Base-by-base conservation (phyloP, 306 rosid genomes). In the Ormosia semicastrata region DNA sequence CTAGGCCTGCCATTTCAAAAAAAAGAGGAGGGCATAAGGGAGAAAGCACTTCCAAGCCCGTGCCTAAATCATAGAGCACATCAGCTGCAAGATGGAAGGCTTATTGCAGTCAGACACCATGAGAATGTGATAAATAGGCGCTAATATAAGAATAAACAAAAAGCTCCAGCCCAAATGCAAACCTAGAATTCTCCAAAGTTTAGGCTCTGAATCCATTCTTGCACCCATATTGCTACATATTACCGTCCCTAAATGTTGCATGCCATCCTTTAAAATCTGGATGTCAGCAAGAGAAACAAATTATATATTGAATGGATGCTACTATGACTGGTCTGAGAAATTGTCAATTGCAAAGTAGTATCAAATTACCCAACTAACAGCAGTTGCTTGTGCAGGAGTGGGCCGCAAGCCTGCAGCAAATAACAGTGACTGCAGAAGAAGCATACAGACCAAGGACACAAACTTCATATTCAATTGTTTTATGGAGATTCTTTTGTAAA, bases 381-480 rank as follows among this genome's bases (percentile, higher is more conserved):
- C 99, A 56, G 99, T 95, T 73, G 99, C 93, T 75, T 95, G 98
- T 47, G 97, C 99, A 57, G 99, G 93, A 15, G 98, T 93, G 24
- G 99, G 99, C 69, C 97, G 89, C 89, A 95, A 89, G 82, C 99
- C 99, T 85, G 99, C 99, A 90, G 99, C 98, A 92, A 93, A 93
- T 57, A 95, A 85, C 78, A 95, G 94, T 66, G 97, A 95, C 99
- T 93, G 96, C 89, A 93, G 82, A 91, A 92, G 76, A 85, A 90
- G 93, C 87, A 83, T 80, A 79, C 64, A 85, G 77, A 84, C 80
- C 78, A 80, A 86, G 57, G 57, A 78, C 53, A 74, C 18, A 29
- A 66, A 82, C 73, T 81, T 56, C 36, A 81, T 10, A 81, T 13
- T 72, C 72, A 15, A 40, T 37, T 66, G 54, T 40, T 60, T 18